Evolutionary conservation across 2,329 filamentous ascomycete species (phyloP).

Genomic region (Aureobasidium musti): DNA sequence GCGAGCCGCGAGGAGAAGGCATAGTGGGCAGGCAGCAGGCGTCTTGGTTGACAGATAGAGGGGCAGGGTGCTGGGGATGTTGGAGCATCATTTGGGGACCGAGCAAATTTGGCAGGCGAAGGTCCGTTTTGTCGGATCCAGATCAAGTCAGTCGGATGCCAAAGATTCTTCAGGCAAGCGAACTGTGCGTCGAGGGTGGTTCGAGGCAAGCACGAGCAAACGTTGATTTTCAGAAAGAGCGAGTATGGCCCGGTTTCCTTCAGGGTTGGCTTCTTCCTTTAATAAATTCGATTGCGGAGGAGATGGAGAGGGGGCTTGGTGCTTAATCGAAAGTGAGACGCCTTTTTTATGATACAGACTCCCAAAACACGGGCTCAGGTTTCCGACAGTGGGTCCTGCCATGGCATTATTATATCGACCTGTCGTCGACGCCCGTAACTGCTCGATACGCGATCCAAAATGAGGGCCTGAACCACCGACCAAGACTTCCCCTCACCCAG

Average conservation of each 20-base stretch:
- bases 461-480: slow-evolving; percentile 18
- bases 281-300: slow-evolving; percentile 6
- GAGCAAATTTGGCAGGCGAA: neutral
- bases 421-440: neutral
- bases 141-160: neutral
- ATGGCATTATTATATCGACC: slow-evolving; percentile 26
- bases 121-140: neutral
- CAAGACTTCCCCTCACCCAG: slow-evolving; percentile 16
- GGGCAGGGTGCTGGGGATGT: slow-evolving; percentile 20
- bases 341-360: slow-evolving; percentile 13
- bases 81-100: slow-evolving; percentile 22
- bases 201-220: slow-evolving; percentile 20
- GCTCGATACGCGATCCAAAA: slow-evolving; percentile 22
- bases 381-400: slow-evolving; percentile 21
- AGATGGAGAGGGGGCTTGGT: slow-evolving; percentile 12
- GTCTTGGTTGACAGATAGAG: slow-evolving; percentile 5
- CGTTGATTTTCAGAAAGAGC: slow-evolving; percentile 17
- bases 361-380: slow-evolving; percentile 10
- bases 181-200: neutral
- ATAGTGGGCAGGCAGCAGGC: slow-evolving; percentile 34
- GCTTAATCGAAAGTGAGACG: slow-evolving; percentile 25
- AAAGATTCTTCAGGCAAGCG: neutral
- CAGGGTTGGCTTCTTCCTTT: neutral
- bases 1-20: slow-evolving; percentile 41
- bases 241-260: slow-evolving; percentile 1